Conservation (phyloP, 176 grass and related monocot species). For the Avena insularis region DNA sequence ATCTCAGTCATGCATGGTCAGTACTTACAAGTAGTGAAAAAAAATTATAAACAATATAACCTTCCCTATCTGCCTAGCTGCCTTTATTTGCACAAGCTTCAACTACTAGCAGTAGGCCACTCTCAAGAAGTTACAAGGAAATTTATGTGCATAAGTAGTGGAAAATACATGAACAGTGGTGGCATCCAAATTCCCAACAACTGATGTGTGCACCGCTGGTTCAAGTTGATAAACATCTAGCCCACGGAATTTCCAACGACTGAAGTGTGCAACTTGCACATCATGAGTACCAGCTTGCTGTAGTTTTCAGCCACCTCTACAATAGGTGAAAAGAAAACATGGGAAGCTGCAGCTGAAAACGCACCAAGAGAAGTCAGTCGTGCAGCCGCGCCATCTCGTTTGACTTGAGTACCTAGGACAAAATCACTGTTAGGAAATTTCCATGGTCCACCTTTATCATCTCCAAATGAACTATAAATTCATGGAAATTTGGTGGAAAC, state of each 20-base stretch:
- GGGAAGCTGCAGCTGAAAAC: background rate
- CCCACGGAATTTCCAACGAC: background rate
- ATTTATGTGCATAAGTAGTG: background rate
- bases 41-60: background rate
- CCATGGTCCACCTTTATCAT: background rate
- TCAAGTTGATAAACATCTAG: background rate
- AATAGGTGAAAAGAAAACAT: background rate
- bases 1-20: background rate
- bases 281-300: background rate
- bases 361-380: background rate
- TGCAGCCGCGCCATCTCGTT: background rate
- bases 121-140: conserved; percentile 43
- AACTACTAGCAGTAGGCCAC: conserved; percentile 9
- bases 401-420: conserved; percentile 31
- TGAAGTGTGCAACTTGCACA: background rate
- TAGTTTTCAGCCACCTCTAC: background rate
- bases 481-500: conserved; percentile 29
- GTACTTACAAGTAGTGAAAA: background rate
- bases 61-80: background rate
- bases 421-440: conserved; percentile 2
- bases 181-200: background rate
- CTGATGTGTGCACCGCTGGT: background rate
- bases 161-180: background rate
- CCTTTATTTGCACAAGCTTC: background rate
- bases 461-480: background rate